Evolutionary conservation across 805 yeast genomes (phyloP).

Genomic region (Starmerella ratchasimensis): DNA sequence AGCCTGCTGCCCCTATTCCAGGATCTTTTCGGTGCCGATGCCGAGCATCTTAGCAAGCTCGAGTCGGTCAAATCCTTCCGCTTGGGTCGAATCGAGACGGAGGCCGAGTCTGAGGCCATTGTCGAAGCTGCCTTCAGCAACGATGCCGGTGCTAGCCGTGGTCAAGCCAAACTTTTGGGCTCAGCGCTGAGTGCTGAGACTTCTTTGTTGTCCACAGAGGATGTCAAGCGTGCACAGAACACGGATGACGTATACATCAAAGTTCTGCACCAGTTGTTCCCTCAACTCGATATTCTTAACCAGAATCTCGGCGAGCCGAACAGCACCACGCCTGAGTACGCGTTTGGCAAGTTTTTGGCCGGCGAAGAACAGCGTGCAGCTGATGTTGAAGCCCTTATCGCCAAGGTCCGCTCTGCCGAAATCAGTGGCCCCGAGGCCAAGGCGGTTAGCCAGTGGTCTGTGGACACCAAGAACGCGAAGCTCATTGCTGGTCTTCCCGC

Average conservation of each 20-base stretch:
- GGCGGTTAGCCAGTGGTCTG: slow-evolving; percentile 56
- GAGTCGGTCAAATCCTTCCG: slow-evolving; percentile 43
- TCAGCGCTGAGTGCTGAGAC: not conserved
- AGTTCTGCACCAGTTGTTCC: slow-evolving; percentile 56
- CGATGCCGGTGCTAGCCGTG: not conserved
- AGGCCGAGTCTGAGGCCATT: slow-evolving; percentile 21
- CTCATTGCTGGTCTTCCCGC: slow-evolving; percentile 10
- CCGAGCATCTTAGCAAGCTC: slow-evolving; percentile 13
- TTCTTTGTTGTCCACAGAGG: slow-evolving; percentile 15
- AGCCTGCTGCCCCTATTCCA: slow-evolving; percentile 59
- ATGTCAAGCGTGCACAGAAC: slow-evolving; percentile 19
- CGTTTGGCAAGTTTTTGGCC: slow-evolving; percentile 62
- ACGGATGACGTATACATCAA: slow-evolving; percentile 68
- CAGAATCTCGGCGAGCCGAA: slow-evolving; percentile 32
- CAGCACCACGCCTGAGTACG: slow-evolving; percentile 62
- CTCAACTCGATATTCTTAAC: slow-evolving; percentile 47
- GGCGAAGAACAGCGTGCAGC: slow-evolving; percentile 38
- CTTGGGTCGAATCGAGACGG: slow-evolving; percentile 33
- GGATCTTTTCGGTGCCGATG: slow-evolving; percentile 53
- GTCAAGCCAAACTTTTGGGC: slow-evolving; percentile 11
- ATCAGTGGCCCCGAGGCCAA: slow-evolving; percentile 40
- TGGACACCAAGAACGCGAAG: slow-evolving; percentile 25
- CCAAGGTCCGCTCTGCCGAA: slow-evolving; percentile 28
- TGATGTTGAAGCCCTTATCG: slow-evolving; percentile 34
- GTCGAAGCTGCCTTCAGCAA: slow-evolving; percentile 3